phyloP scores from a whole-genome alignment of 2,329 filamentous ascomycete genomes.

The Karstenula rhodostoma region DNA sequence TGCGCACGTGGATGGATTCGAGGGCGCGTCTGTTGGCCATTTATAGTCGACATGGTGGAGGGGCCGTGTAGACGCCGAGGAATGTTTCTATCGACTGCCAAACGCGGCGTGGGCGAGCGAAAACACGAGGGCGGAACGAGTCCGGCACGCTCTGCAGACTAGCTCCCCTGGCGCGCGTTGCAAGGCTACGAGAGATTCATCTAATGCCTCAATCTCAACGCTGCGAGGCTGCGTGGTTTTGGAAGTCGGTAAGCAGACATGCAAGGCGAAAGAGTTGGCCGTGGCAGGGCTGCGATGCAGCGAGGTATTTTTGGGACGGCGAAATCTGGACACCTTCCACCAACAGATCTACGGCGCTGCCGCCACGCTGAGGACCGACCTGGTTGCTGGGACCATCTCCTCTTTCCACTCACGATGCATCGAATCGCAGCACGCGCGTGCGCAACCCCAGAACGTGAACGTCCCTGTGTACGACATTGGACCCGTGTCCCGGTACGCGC shows the following conservation, averaged over 20 bases:
- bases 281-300: not conserved
- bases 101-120: constrained; percentile 2
- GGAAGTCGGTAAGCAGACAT: constrained; percentile 1
- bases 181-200: not conserved
- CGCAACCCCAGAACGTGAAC: constrained; percentile 7
- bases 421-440: constrained; percentile 10
- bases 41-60: not conserved
- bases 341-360: constrained; percentile 7
- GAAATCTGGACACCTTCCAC: not conserved
- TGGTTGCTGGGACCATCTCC: constrained; percentile 4
- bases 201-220: constrained; percentile 1
- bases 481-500: constrained; percentile 1
- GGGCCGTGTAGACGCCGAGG: not conserved
- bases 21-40: not conserved
- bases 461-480: constrained; percentile 2
- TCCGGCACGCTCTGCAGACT: not conserved
- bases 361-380: constrained; percentile 8
- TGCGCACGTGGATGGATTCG: not conserved
- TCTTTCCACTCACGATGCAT: not conserved
- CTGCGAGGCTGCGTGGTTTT: not conserved
- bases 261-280: not conserved
- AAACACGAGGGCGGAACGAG: constrained; percentile 1
- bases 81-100: constrained; percentile 1
- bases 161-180: not conserved
- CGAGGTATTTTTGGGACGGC: not conserved